Conservation (phyloP, 2,329 filamentous ascomycete genomes). For the Hysterium pulicare region DNA sequence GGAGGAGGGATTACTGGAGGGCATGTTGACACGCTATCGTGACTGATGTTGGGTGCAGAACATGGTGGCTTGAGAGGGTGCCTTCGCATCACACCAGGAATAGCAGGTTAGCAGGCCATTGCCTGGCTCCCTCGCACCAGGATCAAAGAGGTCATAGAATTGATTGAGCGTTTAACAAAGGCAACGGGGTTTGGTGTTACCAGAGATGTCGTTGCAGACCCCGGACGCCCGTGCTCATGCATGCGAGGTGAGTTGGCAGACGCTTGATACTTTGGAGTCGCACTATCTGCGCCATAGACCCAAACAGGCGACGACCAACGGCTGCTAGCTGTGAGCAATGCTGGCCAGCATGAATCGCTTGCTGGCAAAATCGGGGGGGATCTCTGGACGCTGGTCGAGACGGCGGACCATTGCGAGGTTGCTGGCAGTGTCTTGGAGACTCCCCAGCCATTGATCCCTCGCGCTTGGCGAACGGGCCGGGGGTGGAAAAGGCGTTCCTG, state of each 20-base stretch:
- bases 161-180: slow-evolving; percentile 33
- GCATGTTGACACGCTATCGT: slow-evolving; percentile 34
- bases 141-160: slow-evolving; percentile 18
- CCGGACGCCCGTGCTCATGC: slow-evolving; percentile 30
- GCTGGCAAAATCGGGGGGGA: slow-evolving; percentile 15
- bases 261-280: slow-evolving; percentile 33
- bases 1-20: slow-evolving; percentile 26
- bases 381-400: slow-evolving; percentile 13
- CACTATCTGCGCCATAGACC: slow-evolving; percentile 34
- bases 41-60: slow-evolving; percentile 29
- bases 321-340: slow-evolving; percentile 32
- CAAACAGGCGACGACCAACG: slow-evolving; percentile 34
- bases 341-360: slow-evolving; percentile 31
- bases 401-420: slow-evolving; percentile 5
- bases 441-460: neutral
- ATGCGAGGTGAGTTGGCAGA: slow-evolving; percentile 36
- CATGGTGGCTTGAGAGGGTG: slow-evolving; percentile 29
- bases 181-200: slow-evolving; percentile 37
- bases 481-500: slow-evolving; percentile 6
- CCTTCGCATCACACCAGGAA: slow-evolving; percentile 30
- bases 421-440: neutral
- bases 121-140: slow-evolving; percentile 25
- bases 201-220: slow-evolving; percentile 27
- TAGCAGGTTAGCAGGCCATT: too few relatives aligned
- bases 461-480: neutral